phyloP scores from a whole-genome alignment of 257 asterid genomes.

The Lavandula angustifolia region DNA sequence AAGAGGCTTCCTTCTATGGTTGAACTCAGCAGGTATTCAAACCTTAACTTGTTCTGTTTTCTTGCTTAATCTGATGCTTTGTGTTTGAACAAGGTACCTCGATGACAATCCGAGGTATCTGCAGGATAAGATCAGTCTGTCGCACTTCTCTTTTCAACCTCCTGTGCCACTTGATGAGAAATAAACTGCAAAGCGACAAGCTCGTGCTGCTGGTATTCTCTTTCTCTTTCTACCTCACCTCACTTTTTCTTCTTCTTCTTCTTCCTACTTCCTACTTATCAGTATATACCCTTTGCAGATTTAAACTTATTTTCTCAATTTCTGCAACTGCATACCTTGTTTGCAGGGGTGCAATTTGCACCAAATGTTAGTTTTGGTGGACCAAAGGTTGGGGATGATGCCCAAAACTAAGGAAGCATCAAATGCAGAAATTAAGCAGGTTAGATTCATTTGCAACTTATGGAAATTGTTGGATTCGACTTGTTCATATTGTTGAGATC shows the following conservation, averaged over 20 bases:
- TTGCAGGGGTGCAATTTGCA: constrained; percentile 11
- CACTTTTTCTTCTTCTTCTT: too few species aligned
- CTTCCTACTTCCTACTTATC: too few species aligned
- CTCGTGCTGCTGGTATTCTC: constrained; percentile 26
- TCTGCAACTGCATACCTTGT: background rate
- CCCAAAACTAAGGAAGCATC: constrained; percentile 34
- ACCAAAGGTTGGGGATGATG: constrained; percentile 11
- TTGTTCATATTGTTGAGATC: background rate
- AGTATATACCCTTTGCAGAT: too few species aligned
- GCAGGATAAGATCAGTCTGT: constrained; percentile 40
- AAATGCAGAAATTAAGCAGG: background rate
- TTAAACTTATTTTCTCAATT: too few species aligned
- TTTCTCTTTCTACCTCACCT: background rate
- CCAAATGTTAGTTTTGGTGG: background rate
- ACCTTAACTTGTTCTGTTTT: too few species aligned
- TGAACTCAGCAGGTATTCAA: constrained; percentile 44
- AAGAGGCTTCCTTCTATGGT: constrained; percentile 43
- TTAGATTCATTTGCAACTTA: background rate
- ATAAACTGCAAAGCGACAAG: constrained; percentile 50
- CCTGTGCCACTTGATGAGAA: constrained; percentile 67
- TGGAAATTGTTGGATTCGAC: background rate
- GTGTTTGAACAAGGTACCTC: constrained; percentile 49
- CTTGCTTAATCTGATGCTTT: background rate
- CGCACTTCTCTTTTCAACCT: constrained; percentile 63
- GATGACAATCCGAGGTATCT: constrained; percentile 48